Base-by-base conservation (phyloP, 2,329 filamentous ascomycete species). In the Clarireedia homoeocarpa region DNA sequence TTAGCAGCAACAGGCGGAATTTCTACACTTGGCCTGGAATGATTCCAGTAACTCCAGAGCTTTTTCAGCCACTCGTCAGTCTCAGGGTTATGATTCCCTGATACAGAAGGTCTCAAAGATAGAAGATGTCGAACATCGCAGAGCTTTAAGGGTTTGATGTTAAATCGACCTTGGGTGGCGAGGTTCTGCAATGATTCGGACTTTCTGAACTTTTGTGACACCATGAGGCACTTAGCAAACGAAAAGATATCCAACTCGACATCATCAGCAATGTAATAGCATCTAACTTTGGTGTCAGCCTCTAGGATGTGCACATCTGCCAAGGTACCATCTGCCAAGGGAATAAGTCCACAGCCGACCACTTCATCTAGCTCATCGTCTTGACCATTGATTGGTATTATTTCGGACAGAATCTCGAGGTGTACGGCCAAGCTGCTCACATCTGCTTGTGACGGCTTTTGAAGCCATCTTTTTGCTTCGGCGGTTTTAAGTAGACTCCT, bases 291-390 rank as follows among this genome's bases (percentile, higher is more conserved):
- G 6, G 17, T 48, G 17, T 53, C 7, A 30, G 45, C 5, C n/a
- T 48, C 34, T 5, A 57, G 1, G 51, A 60, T 17, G 12, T 40
- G 36, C 4, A 64, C 39, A 14, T 56, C 59, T 14, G 58, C 65
- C 23, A 69, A 46, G 9, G 14, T 61, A 14, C 61, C 60, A 45
- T 66, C 53, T 24, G 51, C 56, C 5, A 69, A 60, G 4, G 65
- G 67, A 6, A 69, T 24, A 51, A 69, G 46, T 23, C 58, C 51
- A 44, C 67, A 69, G 6, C 62, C 64, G 36, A 65, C 56, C 14
- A 69, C 53, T 9, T 63, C 49, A 15, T 59, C 38, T 10, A 60
- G 38, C 15, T 58, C 62, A 3, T 39, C 24, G 23, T 50, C 5
- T 24, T 34, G 15, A 27, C 20, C 9, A 3, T 53, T 55, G 14